These are phyloP conservation scores for Verruconis gallopava DNA, from an alignment of 2,329 filamentous ascomycete genomes.

Conservation along the genomic window DNA sequence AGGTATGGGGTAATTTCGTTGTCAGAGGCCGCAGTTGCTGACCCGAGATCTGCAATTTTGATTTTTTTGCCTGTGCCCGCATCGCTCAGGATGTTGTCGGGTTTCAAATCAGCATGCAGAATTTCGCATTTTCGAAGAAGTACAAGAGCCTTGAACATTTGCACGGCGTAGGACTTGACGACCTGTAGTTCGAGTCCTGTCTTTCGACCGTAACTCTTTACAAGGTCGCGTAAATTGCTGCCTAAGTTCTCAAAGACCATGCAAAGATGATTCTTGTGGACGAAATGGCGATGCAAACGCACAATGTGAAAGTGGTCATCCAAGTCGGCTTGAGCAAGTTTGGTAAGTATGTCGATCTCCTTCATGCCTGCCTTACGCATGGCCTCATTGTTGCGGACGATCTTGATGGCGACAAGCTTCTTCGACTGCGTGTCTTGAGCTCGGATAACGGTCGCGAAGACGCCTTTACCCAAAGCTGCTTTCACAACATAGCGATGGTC, in stretches of 20 bases:
- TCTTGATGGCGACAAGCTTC: conserved; percentile 85
- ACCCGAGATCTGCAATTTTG: conserved; percentile 93
- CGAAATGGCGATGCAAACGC: conserved; percentile 74
- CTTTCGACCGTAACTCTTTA: conserved; percentile 93
- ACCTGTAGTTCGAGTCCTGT: conserved; percentile 82
- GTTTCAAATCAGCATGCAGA: conserved; percentile 91
- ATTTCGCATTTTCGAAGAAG: conserved; percentile 87
- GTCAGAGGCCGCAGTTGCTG: conserved; percentile 83
- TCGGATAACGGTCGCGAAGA: conserved; percentile 92
- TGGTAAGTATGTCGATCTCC: conserved; percentile 84
- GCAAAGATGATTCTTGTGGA: conserved; percentile 89
- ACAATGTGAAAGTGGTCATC: conserved; percentile 89
- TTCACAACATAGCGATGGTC: conserved; percentile 83
- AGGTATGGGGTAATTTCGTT: conserved; percentile 90
- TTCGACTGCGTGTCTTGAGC: conserved; percentile 61
- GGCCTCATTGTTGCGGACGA: conserved; percentile 91
- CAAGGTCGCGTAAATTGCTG: conserved; percentile 81
- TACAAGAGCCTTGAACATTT: conserved; percentile 82
- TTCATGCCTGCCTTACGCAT: conserved; percentile 85
- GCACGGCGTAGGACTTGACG: conserved; percentile 78
- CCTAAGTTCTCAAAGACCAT: conserved; percentile 94
- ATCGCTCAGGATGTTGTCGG: conserved; percentile 79
- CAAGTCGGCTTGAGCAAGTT: conserved; percentile 71
- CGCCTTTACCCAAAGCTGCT: conserved; percentile 77
- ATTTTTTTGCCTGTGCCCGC: conserved; percentile 72